Conservation (phyloP, 2,329 filamentous ascomycete species). For the Pseudogymnoascus sp. region DNA sequence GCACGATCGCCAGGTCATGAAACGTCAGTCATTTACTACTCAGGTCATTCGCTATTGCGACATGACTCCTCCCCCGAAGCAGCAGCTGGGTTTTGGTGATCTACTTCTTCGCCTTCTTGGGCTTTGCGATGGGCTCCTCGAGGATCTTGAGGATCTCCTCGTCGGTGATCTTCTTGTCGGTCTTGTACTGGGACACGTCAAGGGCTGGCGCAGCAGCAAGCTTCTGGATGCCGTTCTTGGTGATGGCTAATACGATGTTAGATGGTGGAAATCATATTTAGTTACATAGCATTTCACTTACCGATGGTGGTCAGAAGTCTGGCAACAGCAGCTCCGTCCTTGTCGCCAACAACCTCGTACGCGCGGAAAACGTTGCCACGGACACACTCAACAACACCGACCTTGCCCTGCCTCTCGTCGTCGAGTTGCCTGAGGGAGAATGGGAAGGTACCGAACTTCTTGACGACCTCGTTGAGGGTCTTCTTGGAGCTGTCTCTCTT, state of each 20-base stretch:
- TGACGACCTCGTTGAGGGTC: slow-evolving; percentile 87
- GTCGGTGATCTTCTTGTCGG: slow-evolving; percentile 96
- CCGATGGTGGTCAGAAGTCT: slow-evolving; percentile 86
- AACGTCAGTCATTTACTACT: slow-evolving; percentile 3
- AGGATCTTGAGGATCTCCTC: slow-evolving; percentile 94
- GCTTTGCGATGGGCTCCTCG: slow-evolving; percentile 80
- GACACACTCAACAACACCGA: slow-evolving; percentile 94
- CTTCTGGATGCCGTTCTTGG: slow-evolving; percentile 92
- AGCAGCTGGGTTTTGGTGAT: slow-evolving; percentile 22
- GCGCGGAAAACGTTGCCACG: slow-evolving; percentile 86
- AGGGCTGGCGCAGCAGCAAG: slow-evolving; percentile 68
- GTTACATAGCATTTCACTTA: slow-evolving; percentile 43
- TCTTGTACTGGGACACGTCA: slow-evolving; percentile 77
- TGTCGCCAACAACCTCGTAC: slow-evolving; percentile 93
- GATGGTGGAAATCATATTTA: not conserved
- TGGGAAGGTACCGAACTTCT: slow-evolving; percentile 96
- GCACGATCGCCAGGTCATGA: not conserved
- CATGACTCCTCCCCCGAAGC: not conserved
- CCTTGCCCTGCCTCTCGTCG: slow-evolving; percentile 90
- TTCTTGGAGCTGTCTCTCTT: slow-evolving; percentile 93
- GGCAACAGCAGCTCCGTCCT: slow-evolving; percentile 78
- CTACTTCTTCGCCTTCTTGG: slow-evolving; percentile 61
- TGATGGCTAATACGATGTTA: slow-evolving; percentile 60
- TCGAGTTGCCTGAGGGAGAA: slow-evolving; percentile 97
- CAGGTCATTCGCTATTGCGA: not conserved